Evolutionary conservation across 345 rosid species (phyloP), one percentile per base, ranked within the genome.

Genomic region (Arabidopsis suecica): DNA sequence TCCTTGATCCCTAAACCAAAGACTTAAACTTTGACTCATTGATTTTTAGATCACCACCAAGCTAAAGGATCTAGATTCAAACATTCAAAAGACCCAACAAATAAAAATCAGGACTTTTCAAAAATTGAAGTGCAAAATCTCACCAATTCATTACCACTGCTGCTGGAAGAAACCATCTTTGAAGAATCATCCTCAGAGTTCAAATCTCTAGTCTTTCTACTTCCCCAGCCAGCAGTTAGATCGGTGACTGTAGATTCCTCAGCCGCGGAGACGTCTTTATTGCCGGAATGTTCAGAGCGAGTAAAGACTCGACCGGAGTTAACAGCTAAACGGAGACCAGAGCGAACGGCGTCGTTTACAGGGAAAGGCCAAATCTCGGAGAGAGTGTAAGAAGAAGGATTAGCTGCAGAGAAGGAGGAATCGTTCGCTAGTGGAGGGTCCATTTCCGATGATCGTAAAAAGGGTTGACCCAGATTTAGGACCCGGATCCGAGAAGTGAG

Each of bases 311-410:
- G 61, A 32, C 84, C 87, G 62, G 87, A 74, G 71, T 80, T 79
- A 59, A 87, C 88, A 0, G 80, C 38, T 75, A 87, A 73, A 51
- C 89, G 86, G 72, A 82, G 83, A 13, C 93, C 96, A 67, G 82
- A 76, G 8, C 86, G 89, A 61, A 77, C 85, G 45, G 74, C 74
- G 60, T 84, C 85, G 80, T 83, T 85, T 23, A 79, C 64, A 30
- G 90, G 84, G 66, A 84, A 84, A 54, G 88, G 87, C 99, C 97
- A 95, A 89, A 92, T 95, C 90, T 88, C 99, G 32, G 91, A 85
- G 75, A 90, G 80, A 77, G 83, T 84, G 83, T 87, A 92, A 73
- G 97, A 87, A 16, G 92, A 84, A 13, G 92, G 95, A 81, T 91
- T 88, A 2, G 96, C 96, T 22, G 91, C 83, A 18, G 97, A 88